Evolutionary conservation across 495 filamentous ascomycete genomes (phyloP).

Genomic region (Penicillium silybi): DNA sequence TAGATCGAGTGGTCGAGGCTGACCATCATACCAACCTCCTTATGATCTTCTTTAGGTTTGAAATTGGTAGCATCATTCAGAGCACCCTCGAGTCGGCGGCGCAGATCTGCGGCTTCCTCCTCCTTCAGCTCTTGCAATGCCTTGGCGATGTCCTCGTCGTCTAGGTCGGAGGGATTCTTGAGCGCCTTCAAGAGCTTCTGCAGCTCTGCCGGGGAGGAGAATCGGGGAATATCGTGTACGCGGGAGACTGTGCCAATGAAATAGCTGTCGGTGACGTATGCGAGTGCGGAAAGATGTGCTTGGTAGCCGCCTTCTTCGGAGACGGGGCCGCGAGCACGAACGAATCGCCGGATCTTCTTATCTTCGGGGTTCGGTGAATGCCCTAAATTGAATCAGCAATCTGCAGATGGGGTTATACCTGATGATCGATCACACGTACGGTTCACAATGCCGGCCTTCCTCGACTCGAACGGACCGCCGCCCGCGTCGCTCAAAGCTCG

Average conservation of each 20-base stretch:
- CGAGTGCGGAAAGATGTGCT: conserved; percentile 79
- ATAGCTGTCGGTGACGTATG: conserved; percentile 87
- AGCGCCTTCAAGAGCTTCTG: conserved; percentile 36
- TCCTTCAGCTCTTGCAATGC: conserved; percentile 42
- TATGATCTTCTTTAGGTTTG: conserved; percentile 21
- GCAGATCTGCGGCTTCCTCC: conserved; percentile 39
- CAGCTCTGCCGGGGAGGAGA: conserved; percentile 41
- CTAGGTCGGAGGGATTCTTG: conserved; percentile 46
- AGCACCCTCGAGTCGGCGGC: conserved; percentile 34
- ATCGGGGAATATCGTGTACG: conserved; percentile 69
- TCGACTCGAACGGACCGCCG: conserved; percentile 41
- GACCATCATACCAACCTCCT: conserved; percentile 88
- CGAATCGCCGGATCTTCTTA: conserved; percentile 72
- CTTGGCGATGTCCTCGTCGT: conserved; percentile 39
- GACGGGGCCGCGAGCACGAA: conserved; percentile 72
- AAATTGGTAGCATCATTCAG: conserved; percentile 22
- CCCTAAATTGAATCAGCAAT: conserved; percentile 19
- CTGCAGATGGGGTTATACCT: background rate
- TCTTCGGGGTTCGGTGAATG: conserved; percentile 50
- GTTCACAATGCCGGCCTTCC: conserved; percentile 40
- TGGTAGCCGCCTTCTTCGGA: conserved; percentile 65
- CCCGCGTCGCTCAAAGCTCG: conserved; percentile 27
- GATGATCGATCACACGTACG: conserved; percentile 27
- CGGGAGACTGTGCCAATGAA: conserved; percentile 86
- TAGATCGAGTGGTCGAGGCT: conserved; percentile 91